Evolutionary conservation across 2,329 filamentous ascomycete species (phyloP), one percentile per base, ranked within the genome.

Genomic region (Xylariaceae sp.): DNA sequence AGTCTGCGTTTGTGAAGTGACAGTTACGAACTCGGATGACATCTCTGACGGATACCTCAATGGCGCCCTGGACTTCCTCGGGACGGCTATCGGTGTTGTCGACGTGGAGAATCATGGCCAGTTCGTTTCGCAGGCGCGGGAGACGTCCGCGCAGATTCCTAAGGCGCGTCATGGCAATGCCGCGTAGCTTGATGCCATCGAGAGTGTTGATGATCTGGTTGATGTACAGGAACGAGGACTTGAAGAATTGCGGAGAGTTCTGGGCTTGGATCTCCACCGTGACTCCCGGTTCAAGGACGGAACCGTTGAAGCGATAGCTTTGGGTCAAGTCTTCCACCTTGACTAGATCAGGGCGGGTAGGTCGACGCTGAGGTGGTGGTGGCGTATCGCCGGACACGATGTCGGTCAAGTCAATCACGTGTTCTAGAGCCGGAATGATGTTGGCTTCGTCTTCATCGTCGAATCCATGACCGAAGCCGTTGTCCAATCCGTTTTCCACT

Each of bases 1-100:
- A 70, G 46, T 62, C 57, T 12, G 67, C 67, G 41, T 71, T 72
- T 2, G 71, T 71, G 40, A 67, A 60, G 37, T 70, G 63, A 32
- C 70, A 64, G 8, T 62, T 58, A 9, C 70, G 64, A 37, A 48
- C 34, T 27, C 51, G 57, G 6, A 63, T 44, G 4, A 68, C 56
- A 8, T 62, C 57, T 2, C 55, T 50, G 5, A 67, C 37, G 4
- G 61, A 52, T n/a, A 71, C 53, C 7, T 69, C 64, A 12, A 70
- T 62, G 2, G 62, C 59, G 4, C 61, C 64, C 42, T 69, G 67
- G 6, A 56, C 49, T 5, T 64, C 60, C 1, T 65, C 60, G 4
- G 57, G 30, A 12, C 67, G 59, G 0, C 42, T 29, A 31, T 69
- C 67, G 30, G 67, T 62, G 5, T 50, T 57, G 34, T 68, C 65